Evolutionary conservation across 2,329 filamentous ascomycete genomes (phyloP).

Genomic region (Camillea tinctor): DNA sequence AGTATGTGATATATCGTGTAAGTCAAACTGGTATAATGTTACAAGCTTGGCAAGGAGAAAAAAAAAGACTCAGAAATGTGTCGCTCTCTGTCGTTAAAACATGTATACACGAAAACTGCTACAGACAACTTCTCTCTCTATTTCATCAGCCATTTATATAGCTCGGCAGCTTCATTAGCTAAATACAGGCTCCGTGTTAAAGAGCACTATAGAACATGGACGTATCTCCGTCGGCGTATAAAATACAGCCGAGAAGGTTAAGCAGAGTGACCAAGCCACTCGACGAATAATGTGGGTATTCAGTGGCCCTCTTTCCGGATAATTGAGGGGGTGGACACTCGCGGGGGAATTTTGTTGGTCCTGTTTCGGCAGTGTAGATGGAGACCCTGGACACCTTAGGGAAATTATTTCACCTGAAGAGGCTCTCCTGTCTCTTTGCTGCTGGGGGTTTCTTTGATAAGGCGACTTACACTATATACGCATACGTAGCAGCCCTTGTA

Average conservation of each 20-base stretch:
- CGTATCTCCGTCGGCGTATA: not conserved
- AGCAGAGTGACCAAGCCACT: not conserved
- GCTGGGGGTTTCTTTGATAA: too few relatives aligned
- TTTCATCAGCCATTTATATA: not conserved
- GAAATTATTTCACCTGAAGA: not conserved
- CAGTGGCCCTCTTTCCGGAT: not conserved
- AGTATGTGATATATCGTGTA: not conserved
- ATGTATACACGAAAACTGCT: not conserved
- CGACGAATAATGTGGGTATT: not conserved
- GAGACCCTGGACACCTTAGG: too few relatives aligned
- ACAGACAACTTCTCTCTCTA: not conserved
- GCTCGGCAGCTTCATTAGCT: not conserved
- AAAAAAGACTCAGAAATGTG: not conserved
- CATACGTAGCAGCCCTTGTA: too few relatives aligned
- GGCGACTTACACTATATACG: too few relatives aligned
- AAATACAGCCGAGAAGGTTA: not conserved
- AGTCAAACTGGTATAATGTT: not conserved
- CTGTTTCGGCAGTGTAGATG: not conserved
- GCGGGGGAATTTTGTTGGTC: not conserved
- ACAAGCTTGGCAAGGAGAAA: too few relatives aligned
- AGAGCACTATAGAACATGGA: not conserved
- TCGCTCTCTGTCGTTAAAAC: not conserved
- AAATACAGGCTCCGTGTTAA: not conserved
- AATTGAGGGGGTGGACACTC: not conserved
- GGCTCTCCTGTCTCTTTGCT: too few relatives aligned